Conservation (phyloP, 176 grass and related monocot genomes). For the Tillandsia fasciculata region DNA sequence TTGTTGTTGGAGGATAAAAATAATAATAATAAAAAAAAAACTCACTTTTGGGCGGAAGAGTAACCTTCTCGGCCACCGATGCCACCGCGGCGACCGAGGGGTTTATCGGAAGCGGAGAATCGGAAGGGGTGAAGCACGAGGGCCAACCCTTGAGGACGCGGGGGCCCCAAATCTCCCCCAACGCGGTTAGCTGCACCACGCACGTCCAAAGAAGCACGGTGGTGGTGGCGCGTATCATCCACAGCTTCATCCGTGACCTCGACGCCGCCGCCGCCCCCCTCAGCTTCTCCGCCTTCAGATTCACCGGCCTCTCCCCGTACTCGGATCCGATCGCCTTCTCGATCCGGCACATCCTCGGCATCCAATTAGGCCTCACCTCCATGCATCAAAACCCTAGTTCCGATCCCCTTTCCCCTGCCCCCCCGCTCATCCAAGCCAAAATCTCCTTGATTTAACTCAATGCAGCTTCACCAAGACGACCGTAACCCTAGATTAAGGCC, state of each 20-base stretch:
- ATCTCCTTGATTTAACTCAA: conserved; percentile 1
- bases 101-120: conserved; percentile 22
- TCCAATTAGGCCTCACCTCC: not conserved
- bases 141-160: conserved; percentile 59
- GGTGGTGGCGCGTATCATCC: conserved; percentile 55
- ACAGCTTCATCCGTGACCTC: conserved; percentile 58
- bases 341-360: conserved; percentile 17
- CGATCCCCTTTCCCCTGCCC: not conserved
- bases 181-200: conserved; percentile 53
- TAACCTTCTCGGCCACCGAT: conserved; percentile 9
- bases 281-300: conserved; percentile 32
- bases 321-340: conserved; percentile 15
- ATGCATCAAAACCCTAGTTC: not conserved
- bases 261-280: not conserved
- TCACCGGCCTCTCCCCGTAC: conserved; percentile 1
- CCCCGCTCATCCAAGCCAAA: conserved; percentile 25
- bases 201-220: conserved; percentile 82
- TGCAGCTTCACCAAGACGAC: not conserved
- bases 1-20: not conserved
- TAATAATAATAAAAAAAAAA: conserved; percentile 2
- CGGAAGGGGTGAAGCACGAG: conserved; percentile 45
- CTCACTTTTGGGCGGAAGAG: conserved; percentile 77
- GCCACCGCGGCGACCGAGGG: conserved; percentile 3
- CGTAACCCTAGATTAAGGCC: not conserved
- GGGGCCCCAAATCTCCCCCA: conserved; percentile 46